Evolutionary conservation across 495 filamentous ascomycete species (phyloP).

Genomic region (Penicillium paradoxum): DNA sequence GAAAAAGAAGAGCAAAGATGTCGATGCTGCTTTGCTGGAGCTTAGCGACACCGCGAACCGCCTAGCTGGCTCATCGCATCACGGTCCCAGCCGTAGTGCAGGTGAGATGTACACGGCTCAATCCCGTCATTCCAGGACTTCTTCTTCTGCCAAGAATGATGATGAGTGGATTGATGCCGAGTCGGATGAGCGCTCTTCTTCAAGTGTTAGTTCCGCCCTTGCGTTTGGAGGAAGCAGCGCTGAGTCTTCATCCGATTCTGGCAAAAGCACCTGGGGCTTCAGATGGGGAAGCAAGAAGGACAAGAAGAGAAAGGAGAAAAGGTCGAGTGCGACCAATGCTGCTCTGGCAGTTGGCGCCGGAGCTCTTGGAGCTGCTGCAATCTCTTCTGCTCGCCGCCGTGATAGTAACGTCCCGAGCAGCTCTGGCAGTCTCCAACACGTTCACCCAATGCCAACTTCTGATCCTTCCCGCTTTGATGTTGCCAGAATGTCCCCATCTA

Average conservation of each 20-base stretch:
- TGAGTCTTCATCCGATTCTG: slow-evolving; percentile 51
- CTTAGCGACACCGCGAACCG: slow-evolving; percentile 55
- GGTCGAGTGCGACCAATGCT: slow-evolving; percentile 20
- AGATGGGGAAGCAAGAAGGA: slow-evolving; percentile 50
- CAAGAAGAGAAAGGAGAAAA: slow-evolving; percentile 38
- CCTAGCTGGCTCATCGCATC: slow-evolving; percentile 41
- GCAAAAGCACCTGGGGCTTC: slow-evolving; percentile 51
- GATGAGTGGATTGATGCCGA: slow-evolving; percentile 59
- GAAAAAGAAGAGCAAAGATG: slow-evolving; percentile 39
- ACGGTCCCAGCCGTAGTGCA: slow-evolving; percentile 24
- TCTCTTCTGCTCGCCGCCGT: slow-evolving; percentile 25
- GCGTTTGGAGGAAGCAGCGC: slow-evolving; percentile 51
- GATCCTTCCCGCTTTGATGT: slow-evolving; percentile 58
- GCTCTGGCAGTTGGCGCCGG: slow-evolving; percentile 26
- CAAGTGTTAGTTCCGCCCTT: slow-evolving; percentile 49
- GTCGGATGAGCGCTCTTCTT: slow-evolving; percentile 45
- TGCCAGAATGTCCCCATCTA: slow-evolving; percentile 41
- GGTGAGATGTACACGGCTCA: slow-evolving; percentile 41
- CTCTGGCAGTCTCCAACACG: slow-evolving; percentile 39
- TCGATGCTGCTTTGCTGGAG: slow-evolving; percentile 52
- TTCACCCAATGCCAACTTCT: slow-evolving; percentile 55
- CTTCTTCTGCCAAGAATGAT: slow-evolving; percentile 31
- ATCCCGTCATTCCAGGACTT: slow-evolving; percentile 24
- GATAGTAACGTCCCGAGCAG: slow-evolving; percentile 27
- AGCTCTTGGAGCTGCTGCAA: slow-evolving; percentile 31